Evolutionary conservation across 2,329 filamentous ascomycete genomes (phyloP).

Genomic region (Monosporascus sp.): DNA sequence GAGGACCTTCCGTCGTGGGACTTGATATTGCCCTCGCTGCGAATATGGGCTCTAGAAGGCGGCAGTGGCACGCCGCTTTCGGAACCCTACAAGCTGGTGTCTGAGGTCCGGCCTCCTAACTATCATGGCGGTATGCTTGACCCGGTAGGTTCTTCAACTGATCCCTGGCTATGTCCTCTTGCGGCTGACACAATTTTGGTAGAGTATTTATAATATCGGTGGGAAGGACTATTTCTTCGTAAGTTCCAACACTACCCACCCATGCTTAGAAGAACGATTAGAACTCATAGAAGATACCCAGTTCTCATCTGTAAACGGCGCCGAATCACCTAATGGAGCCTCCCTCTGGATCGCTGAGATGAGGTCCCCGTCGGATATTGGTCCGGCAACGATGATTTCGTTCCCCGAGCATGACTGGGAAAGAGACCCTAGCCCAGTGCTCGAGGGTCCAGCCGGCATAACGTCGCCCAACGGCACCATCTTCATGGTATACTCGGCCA

Average conservation of each 20-base stretch:
- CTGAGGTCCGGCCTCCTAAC: constrained; percentile 9
- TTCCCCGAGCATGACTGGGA: constrained; percentile 11
- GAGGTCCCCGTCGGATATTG: constrained; percentile 4
- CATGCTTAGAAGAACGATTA: too few relatives aligned
- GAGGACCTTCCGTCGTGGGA: constrained; percentile 9
- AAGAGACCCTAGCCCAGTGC: constrained; percentile 5
- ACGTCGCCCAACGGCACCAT: constrained; percentile 7
- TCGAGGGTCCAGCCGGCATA: constrained; percentile 12
- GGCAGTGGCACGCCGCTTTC: constrained; percentile 8
- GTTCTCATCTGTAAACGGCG: constrained; percentile 11
- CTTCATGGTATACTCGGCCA: constrained; percentile 15
- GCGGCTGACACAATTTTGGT: neutral
- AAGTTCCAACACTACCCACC: neutral
- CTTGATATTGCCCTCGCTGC: constrained; percentile 10
- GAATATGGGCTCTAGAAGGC: constrained; percentile 7
- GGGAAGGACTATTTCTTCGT: constrained; percentile 3
- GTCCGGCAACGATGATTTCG: constrained; percentile 12
- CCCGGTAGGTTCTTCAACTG: neutral
- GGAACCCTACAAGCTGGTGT: constrained; percentile 5
- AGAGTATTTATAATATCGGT: constrained; percentile 1
- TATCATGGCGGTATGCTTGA: constrained; percentile 13
- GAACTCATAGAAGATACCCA: neutral
- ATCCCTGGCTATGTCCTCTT: neutral
- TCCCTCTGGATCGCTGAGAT: constrained; percentile 15
- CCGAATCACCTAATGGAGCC: constrained; percentile 11